A percentile compares a stretch with the other conserved stretches of the same genome.
Conservation (phyloP, 2,329 filamentous ascomycete species). For the Aspergillus cejpii region DNA sequence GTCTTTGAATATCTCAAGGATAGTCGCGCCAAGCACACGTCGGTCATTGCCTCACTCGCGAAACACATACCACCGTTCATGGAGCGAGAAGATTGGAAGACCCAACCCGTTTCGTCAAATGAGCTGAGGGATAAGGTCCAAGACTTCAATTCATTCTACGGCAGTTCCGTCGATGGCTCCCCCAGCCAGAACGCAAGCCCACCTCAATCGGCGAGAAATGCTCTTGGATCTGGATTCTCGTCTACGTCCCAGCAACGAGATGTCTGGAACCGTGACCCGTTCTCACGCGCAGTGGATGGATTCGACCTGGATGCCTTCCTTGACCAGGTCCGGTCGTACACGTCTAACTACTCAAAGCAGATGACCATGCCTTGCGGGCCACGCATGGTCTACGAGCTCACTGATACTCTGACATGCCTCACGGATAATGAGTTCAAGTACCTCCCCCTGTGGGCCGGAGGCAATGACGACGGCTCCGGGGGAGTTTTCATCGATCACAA, state of each 20-base stretch:
- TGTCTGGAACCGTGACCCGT: neutral
- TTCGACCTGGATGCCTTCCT: conserved; percentile 19
- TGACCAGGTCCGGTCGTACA: conserved; percentile 11
- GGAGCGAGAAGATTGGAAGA: neutral
- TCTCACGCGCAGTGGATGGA: no score
- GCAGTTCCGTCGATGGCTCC: neutral
- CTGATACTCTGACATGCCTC: conserved; percentile 47
- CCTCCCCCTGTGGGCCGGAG: conserved; percentile 61
- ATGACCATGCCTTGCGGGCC: conserved; percentile 15
- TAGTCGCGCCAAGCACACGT: neutral
- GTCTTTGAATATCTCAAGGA: neutral
- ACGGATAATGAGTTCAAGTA: conserved; percentile 54
- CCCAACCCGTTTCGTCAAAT: neutral
- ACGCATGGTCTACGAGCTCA: conserved; percentile 17
- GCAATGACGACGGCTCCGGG: conserved; percentile 47
- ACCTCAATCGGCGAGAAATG: neutral
- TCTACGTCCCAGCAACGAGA: neutral
- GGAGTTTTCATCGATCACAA: conserved; percentile 42
- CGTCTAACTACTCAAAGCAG: conserved; percentile 12
- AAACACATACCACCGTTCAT: neutral
- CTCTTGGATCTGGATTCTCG: neutral
- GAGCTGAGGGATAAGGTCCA: neutral
- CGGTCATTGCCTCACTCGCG: conserved; percentile 10
- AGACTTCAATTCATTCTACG: neutral
- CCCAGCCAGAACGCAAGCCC: neutral